Evolutionary conservation across 1,284 basidiomycete species (phyloP).

Genomic region (Malassezia slooffiae): DNA sequence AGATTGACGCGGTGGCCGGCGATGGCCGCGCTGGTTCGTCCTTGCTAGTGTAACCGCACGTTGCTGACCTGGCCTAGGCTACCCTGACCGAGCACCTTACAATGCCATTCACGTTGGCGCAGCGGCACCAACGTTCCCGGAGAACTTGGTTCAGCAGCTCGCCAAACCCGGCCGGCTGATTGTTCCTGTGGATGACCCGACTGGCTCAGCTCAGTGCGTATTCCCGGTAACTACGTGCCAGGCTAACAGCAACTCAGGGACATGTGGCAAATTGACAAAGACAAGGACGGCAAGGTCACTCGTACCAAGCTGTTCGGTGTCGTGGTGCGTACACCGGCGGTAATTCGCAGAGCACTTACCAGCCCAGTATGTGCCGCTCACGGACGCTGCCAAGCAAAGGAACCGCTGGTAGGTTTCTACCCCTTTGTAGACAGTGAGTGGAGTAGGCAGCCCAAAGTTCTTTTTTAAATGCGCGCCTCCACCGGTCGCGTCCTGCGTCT

Average conservation of each 20-base stretch:
- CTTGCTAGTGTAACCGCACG: not conserved
- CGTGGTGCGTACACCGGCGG: constrained; percentile 26
- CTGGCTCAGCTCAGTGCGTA: constrained; percentile 16
- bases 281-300: constrained; percentile 59
- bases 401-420: not conserved
- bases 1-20: constrained; percentile 59
- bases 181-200: constrained; percentile 66
- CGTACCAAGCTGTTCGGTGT: constrained; percentile 68
- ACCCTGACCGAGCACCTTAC: constrained; percentile 56
- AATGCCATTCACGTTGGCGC: constrained; percentile 91
- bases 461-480: too few species aligned
- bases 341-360: not conserved
- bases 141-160: constrained; percentile 61
- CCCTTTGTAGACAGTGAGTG: too few species aligned
- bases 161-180: constrained; percentile 79
- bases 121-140: constrained; percentile 55
- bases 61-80: constrained; percentile 19
- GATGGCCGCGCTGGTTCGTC: constrained; percentile 69
- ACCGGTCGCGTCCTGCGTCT: too few species aligned
- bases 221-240: too few species aligned
- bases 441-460: too few species aligned
- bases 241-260: constrained; percentile 12
- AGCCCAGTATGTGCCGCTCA: constrained; percentile 35
- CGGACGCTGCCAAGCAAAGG: constrained; percentile 26
- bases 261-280: constrained; percentile 50